These are phyloP conservation scores for Myxozyma monticola DNA, from an alignment of 805 yeast genomes.

Conservation along the genomic window DNA sequence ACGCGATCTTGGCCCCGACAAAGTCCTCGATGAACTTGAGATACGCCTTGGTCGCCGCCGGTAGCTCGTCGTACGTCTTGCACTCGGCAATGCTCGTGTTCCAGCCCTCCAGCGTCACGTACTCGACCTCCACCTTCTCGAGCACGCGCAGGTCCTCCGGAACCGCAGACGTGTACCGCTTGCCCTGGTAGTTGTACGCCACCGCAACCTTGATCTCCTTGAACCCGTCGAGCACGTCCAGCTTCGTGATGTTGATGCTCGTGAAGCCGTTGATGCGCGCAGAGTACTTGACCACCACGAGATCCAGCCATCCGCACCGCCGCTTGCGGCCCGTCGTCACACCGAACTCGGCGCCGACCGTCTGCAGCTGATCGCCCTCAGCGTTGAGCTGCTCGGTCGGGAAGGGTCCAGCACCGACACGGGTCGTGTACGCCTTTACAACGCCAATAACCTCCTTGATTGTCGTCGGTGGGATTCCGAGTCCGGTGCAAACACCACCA, in stretches of 20 bases:
- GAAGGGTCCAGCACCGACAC: constrained; percentile 99
- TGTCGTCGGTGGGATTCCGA: constrained; percentile 89
- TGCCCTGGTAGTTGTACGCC: constrained; percentile 76
- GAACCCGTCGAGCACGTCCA: constrained; percentile 90
- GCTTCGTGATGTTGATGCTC: constrained; percentile 85
- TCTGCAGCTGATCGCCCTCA: constrained; percentile 82
- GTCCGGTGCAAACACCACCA: constrained; percentile 97
- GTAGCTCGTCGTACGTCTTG: constrained; percentile 72
- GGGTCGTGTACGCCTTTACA: constrained; percentile 96
- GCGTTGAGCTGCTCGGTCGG: constrained; percentile 94
- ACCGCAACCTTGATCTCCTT: constrained; percentile 86
- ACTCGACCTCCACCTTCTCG: constrained; percentile 89
- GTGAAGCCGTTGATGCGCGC: constrained; percentile 94
- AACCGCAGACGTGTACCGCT: constrained; percentile 67
- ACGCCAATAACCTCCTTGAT: constrained; percentile 88
- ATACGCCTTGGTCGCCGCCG: constrained; percentile 83
- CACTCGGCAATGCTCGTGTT: constrained; percentile 73
- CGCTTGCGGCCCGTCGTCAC: constrained; percentile 99
- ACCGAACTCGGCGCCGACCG: constrained; percentile 93
- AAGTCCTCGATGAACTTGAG: constrained; percentile 82
- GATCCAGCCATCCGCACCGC: constrained; percentile 98
- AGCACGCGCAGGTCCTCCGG: constrained; percentile 86
- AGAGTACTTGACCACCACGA: constrained; percentile 91
- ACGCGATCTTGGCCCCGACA: constrained; percentile 79
- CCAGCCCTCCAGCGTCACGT: constrained; percentile 95